Evolutionary conservation across 176 grass and related monocot genomes (phyloP).

Genomic region (Phoenix roebelenii): DNA sequence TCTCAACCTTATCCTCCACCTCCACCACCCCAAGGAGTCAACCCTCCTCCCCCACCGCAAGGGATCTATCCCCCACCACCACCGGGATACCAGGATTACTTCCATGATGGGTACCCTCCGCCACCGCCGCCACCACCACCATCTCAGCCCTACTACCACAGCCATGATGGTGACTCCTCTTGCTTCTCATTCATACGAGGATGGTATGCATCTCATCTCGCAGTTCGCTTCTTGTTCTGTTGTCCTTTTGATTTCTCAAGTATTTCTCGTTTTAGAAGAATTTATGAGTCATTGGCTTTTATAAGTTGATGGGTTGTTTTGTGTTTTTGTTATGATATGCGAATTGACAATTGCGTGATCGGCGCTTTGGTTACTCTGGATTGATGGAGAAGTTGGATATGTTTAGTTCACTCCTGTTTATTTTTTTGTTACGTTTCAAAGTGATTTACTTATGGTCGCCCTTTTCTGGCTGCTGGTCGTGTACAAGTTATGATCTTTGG

Average conservation of each 20-base stretch:
- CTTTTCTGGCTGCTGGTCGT: too few relatives aligned
- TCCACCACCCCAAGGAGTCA: slow-evolving; percentile 14
- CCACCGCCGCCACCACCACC: slow-evolving; percentile 37
- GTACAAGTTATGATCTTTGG: too few relatives aligned
- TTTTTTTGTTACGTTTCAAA: neutral
- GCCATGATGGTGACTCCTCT: slow-evolving; percentile 28
- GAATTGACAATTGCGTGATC: too few relatives aligned
- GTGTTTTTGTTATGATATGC: too few relatives aligned
- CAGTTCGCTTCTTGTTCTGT: neutral
- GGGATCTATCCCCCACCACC: slow-evolving; percentile 13
- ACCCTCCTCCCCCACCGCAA: slow-evolving; percentile 15
- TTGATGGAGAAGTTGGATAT: too few relatives aligned
- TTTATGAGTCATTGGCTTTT: too few relatives aligned
- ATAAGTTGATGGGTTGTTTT: too few relatives aligned
- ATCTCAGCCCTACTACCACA: slow-evolving; percentile 22
- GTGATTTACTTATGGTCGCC: too few relatives aligned
- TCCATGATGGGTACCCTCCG: slow-evolving; percentile 30
- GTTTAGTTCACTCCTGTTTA: neutral
- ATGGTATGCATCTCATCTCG: slow-evolving; percentile 44
- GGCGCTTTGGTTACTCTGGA: too few relatives aligned
- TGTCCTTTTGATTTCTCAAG: neutral
- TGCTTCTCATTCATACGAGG: slow-evolving; percentile 78
- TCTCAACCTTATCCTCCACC: slow-evolving; percentile 26
- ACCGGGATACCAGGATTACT: slow-evolving; percentile 86
- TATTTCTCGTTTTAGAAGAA: too few relatives aligned